Conservation (phyloP, 805 yeast species). For the Komagataella ulmi region DNA sequence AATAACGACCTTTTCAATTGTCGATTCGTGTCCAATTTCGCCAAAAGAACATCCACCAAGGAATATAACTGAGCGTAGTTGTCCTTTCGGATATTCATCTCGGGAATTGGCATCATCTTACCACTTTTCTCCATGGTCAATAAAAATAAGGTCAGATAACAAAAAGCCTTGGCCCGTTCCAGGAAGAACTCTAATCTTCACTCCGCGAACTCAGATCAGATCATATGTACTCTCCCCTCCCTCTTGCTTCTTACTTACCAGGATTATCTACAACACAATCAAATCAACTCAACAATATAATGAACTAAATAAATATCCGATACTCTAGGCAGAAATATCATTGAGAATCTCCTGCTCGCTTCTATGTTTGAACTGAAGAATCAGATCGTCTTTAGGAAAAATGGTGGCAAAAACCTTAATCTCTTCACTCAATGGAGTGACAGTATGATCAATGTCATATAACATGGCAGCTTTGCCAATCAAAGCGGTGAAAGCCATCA, state of each 20-base stretch:
- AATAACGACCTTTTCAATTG: constrained; percentile 2
- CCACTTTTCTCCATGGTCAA: background rate
- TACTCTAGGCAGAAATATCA: background rate
- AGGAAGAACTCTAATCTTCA: background rate
- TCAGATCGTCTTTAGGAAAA: constrained; percentile 93
- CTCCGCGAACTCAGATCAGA: background rate
- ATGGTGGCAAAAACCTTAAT: constrained; percentile 96
- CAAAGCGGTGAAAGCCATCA: constrained; percentile 78
- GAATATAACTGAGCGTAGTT: constrained; percentile 3
- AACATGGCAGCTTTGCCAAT: constrained; percentile 82
- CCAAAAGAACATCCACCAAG: constrained; percentile 2
- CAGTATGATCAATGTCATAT: constrained; percentile 70
- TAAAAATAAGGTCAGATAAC: background rate
- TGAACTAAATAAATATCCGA: background rate
- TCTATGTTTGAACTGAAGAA: constrained; percentile 59
- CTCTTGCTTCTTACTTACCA: background rate
- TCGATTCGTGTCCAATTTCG: constrained; percentile 2
- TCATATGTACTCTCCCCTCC: background rate
- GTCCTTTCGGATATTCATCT: constrained; percentile 3
- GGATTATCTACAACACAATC: background rate
- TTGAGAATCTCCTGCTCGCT: background rate
- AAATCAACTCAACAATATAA: background rate
- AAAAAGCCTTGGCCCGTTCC: background rate
- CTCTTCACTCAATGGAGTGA: constrained; percentile 78
- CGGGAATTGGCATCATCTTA: background rate